Evolutionary conservation across 805 yeast genomes (phyloP), one percentile per base, ranked within the genome.

Genomic region (Nakazawaea molendinolei): DNA sequence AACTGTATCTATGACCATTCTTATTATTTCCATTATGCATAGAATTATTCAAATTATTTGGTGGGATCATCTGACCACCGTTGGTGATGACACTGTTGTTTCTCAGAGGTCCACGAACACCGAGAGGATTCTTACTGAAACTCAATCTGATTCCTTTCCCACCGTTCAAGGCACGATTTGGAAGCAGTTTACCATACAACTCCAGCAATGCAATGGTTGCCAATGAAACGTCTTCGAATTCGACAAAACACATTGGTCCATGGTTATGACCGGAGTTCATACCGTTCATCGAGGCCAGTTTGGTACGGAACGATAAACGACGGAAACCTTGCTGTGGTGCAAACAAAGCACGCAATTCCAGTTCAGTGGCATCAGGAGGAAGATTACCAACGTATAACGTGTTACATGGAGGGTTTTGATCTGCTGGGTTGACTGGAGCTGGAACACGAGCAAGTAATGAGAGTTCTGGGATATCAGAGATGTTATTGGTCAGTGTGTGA

Each of bases 161-260:
- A 23, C 77, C 79, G 24, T 33, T 38, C n/a, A 38, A 30, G 35
- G 78, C 78, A 4, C 86, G 74, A 52, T 96, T 73, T 21, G 95
- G 94, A 50, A 92, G 69, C 8, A 92, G 86, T 44, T 92, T 71
- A 12, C 98, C 98, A 54, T 92, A 92, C 33, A 92, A 65, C 60
- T 89, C 96, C 22, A 95, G 95, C 41, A 92, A 67, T 0, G 97
- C 97, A 50, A 86, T 71, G 2, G 97, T 86, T 1, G 98, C 98
- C 59, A 76, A 82, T 3, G 83, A 79, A 35, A 92, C 95, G 56
- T 90, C 97, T 49, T 92, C 98, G 63, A 92, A 92, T 65, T 92
- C 98, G 37, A 92, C 98, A 68, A 92, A 92, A 60, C 98, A 92
- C 97, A 92, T 92, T 38, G 98, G 98, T 4, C 98, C 97, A 61